Evolutionary conservation across 1,284 basidiomycete species (phyloP).

Genomic region (Filobasidium uniguttulatum): DNA sequence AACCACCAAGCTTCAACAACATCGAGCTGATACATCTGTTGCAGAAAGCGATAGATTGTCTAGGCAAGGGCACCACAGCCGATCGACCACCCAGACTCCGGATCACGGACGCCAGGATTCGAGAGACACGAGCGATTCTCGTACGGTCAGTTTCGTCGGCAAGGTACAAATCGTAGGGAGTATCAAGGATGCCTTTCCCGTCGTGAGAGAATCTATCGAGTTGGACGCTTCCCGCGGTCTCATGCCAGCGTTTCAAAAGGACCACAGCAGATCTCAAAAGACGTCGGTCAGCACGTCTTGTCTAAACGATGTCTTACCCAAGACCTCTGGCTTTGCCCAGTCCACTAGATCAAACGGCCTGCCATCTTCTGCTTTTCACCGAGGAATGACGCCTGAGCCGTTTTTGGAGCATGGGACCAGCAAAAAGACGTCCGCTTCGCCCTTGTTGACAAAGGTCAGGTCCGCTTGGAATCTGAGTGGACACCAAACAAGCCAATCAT

Average conservation of each 20-base stretch:
- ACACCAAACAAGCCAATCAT: constrained; percentile 1
- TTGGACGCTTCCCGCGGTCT: neutral
- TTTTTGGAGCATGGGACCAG: neutral
- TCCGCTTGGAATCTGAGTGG: constrained; percentile 1
- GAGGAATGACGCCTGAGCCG: constrained; percentile 1
- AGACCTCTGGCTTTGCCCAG: too few species aligned
- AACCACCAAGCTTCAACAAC: neutral
- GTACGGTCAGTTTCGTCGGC: too few species aligned
- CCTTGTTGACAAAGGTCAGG: neutral
- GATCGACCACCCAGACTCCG: neutral
- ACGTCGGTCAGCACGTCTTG: too few species aligned
- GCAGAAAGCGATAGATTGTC: neutral
- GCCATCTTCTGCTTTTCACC: neutral
- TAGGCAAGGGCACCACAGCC: neutral
- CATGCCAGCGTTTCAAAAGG: neutral
- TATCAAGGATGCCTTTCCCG: neutral
- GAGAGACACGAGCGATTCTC: neutral
- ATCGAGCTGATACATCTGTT: neutral
- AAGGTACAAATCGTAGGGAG: neutral
- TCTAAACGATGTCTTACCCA: too few species aligned
- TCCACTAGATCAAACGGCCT: neutral
- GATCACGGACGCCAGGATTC: neutral
- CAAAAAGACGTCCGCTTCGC: neutral
- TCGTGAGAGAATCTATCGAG: constrained; percentile 2
- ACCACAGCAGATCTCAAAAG: neutral